Evolutionary conservation across 2,329 filamentous ascomycete genomes (phyloP).

Genomic region (Fusarium tricinctum): DNA sequence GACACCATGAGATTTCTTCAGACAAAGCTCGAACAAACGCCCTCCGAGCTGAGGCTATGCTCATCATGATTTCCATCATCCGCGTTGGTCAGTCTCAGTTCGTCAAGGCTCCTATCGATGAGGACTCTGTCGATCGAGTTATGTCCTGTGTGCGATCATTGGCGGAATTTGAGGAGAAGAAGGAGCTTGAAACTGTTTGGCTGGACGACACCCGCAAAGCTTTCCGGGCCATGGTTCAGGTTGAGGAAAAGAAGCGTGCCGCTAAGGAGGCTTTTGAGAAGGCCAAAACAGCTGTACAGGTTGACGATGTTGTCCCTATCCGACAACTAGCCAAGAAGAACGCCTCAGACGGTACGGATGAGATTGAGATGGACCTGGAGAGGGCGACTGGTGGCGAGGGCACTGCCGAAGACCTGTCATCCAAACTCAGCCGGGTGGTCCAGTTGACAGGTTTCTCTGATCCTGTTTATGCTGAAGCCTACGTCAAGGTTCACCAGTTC

Average conservation of each 20-base stretch:
- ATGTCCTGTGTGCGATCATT: slow-evolving; percentile 97
- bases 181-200: slow-evolving; percentile 92
- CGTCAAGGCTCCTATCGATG: slow-evolving; percentile 95
- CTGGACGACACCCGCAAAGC: slow-evolving; percentile 94
- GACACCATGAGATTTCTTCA: slow-evolving; percentile 91
- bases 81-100: slow-evolving; percentile 99
- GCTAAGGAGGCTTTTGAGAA: slow-evolving; percentile 93
- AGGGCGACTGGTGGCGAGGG: slow-evolving; percentile 93
- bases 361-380: slow-evolving; percentile 90
- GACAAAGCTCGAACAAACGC: slow-evolving; percentile 92
- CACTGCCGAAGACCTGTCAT: slow-evolving; percentile 85
- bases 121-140: slow-evolving; percentile 97
- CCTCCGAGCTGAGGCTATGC: slow-evolving; percentile 95
- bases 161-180: slow-evolving; percentile 89
- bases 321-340: slow-evolving; percentile 95
- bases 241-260: slow-evolving; percentile 97
- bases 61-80: slow-evolving; percentile 99
- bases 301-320: slow-evolving; percentile 94
- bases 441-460: slow-evolving; percentile 99
- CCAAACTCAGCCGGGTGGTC: slow-evolving; percentile 95
- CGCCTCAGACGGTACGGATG: slow-evolving; percentile 82
- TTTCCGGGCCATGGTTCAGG: slow-evolving; percentile 96
- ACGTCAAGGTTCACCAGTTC: slow-evolving; percentile 98
- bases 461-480: slow-evolving; percentile 98
- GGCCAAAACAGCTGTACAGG: slow-evolving; percentile 92